Evolutionary conservation across 495 filamentous ascomycete species (phyloP).

Genomic region (Penicillium antarcticum): DNA sequence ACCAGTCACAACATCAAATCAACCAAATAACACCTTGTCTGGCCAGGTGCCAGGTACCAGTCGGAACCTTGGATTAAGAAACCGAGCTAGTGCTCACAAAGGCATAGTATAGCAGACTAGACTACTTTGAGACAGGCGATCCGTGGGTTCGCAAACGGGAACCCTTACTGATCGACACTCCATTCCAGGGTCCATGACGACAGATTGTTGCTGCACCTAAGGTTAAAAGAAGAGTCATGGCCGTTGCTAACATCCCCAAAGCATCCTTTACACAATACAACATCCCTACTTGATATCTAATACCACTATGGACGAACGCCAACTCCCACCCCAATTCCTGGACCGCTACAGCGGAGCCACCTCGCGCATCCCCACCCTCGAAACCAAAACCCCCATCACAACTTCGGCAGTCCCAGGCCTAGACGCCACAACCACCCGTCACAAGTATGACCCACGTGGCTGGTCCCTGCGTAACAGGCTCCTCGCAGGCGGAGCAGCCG

Average conservation of each 20-base stretch:
- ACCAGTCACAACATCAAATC: too few species aligned
- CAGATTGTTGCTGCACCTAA: neutral
- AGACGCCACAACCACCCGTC: neutral
- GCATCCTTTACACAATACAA: neutral
- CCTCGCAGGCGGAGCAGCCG: slow-evolving; percentile 23
- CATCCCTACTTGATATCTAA: neutral
- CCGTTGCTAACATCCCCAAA: neutral
- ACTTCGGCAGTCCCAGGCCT: neutral
- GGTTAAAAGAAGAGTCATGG: neutral
- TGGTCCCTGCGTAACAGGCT: slow-evolving; percentile 49
- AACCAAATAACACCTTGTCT: too few species aligned
- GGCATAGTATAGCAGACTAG: neutral
- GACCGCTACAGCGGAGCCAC: slow-evolving; percentile 22
- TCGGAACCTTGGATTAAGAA: neutral
- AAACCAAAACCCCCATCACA: slow-evolving; percentile 12
- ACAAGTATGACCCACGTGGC: slow-evolving; percentile 47
- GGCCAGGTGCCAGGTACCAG: too few species aligned
- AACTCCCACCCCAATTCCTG: slow-evolving; percentile 17
- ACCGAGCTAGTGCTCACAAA: neutral
- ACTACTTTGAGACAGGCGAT: neutral
- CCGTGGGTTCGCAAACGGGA: neutral
- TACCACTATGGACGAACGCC: slow-evolving; percentile 16
- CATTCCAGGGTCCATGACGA: slow-evolving; percentile 5
- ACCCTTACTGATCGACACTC: neutral
- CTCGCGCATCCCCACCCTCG: slow-evolving; percentile 12